Base-by-base conservation (phyloP, 345 rosid genomes). In the Dipteronia sinensis region DNA sequence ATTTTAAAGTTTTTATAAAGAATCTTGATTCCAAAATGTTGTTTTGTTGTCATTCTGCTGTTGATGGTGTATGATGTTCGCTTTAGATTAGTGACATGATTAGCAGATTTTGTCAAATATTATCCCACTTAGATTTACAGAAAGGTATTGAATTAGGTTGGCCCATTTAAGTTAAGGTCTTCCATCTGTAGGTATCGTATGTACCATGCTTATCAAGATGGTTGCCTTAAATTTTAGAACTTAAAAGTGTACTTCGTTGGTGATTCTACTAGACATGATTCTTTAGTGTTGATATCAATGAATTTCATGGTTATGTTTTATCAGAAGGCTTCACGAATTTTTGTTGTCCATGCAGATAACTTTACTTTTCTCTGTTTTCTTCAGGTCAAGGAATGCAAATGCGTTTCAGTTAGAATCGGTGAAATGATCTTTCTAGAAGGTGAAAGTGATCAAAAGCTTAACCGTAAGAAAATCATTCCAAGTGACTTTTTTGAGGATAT, bases 401-500 rank as follows among this genome's bases (percentile, higher is more conserved):
- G 87, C 89, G 92, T 86, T 62, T 95, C 93, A 2, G 78, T 77
- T 61, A 89, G 90, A 78, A 95, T 95, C 67, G 78, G 87, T 81
- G 92, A 87, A 81, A 84, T 90, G 87, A 92, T 95, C 65, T 86
- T 89, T 64, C 76, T 89, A 42, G 92, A 93, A 71, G 90, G 87
- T 71, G 98, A 93, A 80, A 86, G 69, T 72, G 94, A 91, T 77
- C 89, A 86, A 80, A 84, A 78, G 58, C 81, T 79, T 51, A 86
- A 89, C 69, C 81, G 79, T 20, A 80, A 67, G 70, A 79, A 83
- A 68, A 79, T 69, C 67, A 82, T 95, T 77, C 97, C 99, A 0
- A 77, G 78, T 80, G 98, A 93, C 6, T 93, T 95, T 87, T 93
- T 95, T 71, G 93, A 89, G 78, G 98, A 93, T 84, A 88, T 95